phyloP scores from a whole-genome alignment of 2,329 filamentous ascomycete genomes.

The Neofusicoccum cordaticola region DNA sequence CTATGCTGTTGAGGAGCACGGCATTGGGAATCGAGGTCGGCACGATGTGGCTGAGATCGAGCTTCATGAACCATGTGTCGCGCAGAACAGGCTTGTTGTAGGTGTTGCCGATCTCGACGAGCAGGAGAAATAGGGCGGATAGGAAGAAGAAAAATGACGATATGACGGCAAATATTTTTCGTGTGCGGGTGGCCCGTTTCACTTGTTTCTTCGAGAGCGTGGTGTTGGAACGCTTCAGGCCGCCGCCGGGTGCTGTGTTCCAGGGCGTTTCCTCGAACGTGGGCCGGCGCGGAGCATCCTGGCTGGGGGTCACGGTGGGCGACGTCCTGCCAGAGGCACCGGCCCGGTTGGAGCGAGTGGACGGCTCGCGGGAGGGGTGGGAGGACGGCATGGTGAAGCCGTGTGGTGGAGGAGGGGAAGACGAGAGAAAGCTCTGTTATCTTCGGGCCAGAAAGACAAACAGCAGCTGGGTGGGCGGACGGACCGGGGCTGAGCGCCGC shows the following conservation, averaged over 20 bases:
- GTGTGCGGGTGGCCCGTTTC: constrained; percentile 44
- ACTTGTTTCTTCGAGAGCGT: constrained; percentile 34
- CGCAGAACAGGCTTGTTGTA: constrained; percentile 60
- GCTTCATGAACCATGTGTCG: constrained; percentile 77
- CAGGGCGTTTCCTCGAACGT: constrained; percentile 11
- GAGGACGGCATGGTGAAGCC: constrained; percentile 9
- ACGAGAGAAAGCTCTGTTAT: not conserved
- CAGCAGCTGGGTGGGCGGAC: not conserved
- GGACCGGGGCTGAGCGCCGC: not conserved
- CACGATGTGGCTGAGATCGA: constrained; percentile 80
- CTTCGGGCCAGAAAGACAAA: constrained; percentile 3
- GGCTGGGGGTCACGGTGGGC: not conserved
- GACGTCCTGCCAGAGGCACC: constrained; percentile 3
- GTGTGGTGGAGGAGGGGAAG: not conserved
- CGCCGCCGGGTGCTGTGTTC: constrained; percentile 8
- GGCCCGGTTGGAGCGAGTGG: not conserved
- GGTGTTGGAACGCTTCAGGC: constrained; percentile 15
- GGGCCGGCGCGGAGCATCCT: not conserved
- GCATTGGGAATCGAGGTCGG: constrained; percentile 69
- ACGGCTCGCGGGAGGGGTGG: not conserved
- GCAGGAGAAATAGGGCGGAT: constrained; percentile 72
- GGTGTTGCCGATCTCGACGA: constrained; percentile 77
- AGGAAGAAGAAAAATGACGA: constrained; percentile 70
- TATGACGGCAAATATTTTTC: constrained; percentile 61
- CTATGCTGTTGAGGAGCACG: constrained; percentile 79